phyloP scores from a whole-genome alignment of 1,284 basidiomycete species.

The Puccinia hordei region DNA sequence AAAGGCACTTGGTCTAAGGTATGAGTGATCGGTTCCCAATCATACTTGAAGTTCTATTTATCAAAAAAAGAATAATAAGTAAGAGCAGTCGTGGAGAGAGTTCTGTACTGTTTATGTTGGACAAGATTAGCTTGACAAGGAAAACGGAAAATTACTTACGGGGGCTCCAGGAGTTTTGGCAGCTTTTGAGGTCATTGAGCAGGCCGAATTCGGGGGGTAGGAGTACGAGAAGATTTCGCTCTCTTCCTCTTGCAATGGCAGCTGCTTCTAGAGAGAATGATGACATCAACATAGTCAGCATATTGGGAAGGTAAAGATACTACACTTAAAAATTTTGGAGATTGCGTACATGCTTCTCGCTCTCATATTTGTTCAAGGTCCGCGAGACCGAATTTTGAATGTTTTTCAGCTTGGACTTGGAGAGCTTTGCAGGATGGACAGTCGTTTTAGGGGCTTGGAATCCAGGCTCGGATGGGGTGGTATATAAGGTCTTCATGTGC shows the following conservation, averaged over 20 bases:
- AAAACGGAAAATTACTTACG: neutral
- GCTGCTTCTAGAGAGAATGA: neutral
- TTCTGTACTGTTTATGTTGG: neutral
- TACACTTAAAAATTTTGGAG: neutral
- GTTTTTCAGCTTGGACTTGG: conserved; percentile 7
- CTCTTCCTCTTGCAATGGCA: neutral
- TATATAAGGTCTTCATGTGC: neutral
- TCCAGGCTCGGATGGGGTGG: neutral
- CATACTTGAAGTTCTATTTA: conserved; percentile 18
- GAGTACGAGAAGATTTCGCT: conserved; percentile 46
- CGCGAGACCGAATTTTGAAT: conserved; percentile 7
- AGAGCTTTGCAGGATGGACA: neutral
- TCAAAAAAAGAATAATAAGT: neutral
- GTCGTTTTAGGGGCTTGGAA: neutral
- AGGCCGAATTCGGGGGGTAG: conserved; percentile 35
- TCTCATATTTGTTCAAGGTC: conserved; percentile 30
- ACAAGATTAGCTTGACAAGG: neutral
- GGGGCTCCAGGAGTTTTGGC: neutral
- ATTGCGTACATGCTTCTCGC: conserved; percentile 20
- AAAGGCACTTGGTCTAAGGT: neutral
- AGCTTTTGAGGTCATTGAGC: conserved; percentile 32
- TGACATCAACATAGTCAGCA: neutral
- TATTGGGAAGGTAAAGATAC: neutral
- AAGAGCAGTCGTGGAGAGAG: neutral
- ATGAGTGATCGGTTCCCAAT: conserved; percentile 18